phyloP scores from a whole-genome alignment of 2,329 filamentous ascomycete species.

The Hymenoscyphus scutula region DNA sequence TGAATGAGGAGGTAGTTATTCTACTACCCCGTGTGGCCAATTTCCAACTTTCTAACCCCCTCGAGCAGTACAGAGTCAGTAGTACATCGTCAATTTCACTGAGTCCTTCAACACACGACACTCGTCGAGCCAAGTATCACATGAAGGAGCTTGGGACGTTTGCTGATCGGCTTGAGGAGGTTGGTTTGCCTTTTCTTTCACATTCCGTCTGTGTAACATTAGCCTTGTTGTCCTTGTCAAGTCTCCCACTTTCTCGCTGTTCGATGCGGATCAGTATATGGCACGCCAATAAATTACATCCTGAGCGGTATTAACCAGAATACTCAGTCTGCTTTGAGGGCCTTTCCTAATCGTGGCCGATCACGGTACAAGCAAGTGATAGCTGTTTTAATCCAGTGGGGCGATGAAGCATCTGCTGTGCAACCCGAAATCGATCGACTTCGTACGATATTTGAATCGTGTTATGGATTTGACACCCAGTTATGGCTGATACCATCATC shows the following conservation, averaged over 20 bases:
- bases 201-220: not conserved
- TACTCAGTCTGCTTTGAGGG: conserved; percentile 25
- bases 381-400: conserved; percentile 27
- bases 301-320: not conserved
- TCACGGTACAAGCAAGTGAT: conserved; percentile 27
- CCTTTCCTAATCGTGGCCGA: conserved; percentile 26
- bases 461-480: conserved; percentile 28
- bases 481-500: conserved; percentile 27
- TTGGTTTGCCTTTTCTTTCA: not conserved
- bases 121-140: conserved; percentile 14
- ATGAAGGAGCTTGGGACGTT: conserved; percentile 16
- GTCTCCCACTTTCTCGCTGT: not conserved
- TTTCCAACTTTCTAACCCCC: not conserved
- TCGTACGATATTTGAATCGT: conserved; percentile 21
- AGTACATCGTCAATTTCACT: conserved; percentile 5
- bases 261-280: not conserved
- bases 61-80: conserved; percentile 5
- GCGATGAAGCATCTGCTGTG: conserved; percentile 24
- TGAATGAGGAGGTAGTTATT: conserved; percentile 11
- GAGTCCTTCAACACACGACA: conserved; percentile 14
- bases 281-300: not conserved
- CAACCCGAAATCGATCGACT: conserved; percentile 24
- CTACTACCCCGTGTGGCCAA: not conserved
- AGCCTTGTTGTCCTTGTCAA: not conserved
- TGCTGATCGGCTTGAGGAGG: conserved; percentile 15